These are phyloP conservation scores for Cardiospermum halicacabum DNA, from an alignment of 345 rosid genomes.

Conservation along the genomic window DNA sequence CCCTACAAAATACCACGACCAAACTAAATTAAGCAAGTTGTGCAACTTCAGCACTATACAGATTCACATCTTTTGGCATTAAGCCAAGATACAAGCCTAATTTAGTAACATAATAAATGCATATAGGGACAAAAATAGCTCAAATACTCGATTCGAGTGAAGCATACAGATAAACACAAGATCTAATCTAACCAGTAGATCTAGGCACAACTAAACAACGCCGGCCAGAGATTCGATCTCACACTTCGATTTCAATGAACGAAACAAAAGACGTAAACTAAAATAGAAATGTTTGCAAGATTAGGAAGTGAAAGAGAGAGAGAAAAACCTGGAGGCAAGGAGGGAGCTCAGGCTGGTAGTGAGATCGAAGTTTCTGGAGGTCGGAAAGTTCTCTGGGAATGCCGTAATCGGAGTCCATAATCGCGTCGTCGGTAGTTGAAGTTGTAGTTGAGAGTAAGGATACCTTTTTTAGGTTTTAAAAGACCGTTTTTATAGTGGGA, in stretches of 20 bases:
- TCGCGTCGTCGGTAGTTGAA: constrained; percentile 10
- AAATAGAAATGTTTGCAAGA: background rate
- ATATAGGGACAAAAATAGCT: no score
- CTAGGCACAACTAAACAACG: background rate
- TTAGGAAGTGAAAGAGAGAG: no score
- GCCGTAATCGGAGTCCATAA: constrained; percentile 96
- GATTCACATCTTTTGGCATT: background rate
- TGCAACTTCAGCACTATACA: background rate
- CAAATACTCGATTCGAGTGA: no score
- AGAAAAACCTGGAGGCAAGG: constrained; percentile 80
- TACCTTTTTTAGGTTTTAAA: background rate
- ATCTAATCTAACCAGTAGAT: constrained; percentile 12
- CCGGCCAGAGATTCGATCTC: background rate
- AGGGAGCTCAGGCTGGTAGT: constrained; percentile 78
- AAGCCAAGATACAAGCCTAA: background rate
- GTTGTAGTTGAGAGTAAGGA: background rate
- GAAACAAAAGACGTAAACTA: background rate
- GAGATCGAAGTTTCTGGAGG: constrained; percentile 80
- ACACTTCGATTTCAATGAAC: background rate
- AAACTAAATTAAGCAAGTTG: background rate
- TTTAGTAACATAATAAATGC: background rate
- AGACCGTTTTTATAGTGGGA: constrained; percentile 19
- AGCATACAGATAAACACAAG: background rate
- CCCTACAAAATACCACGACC: constrained; percentile 46
- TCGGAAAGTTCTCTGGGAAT: constrained; percentile 87